Base-by-base conservation (phyloP, 805 yeast genomes). In the Starmerella stigmatis region DNA sequence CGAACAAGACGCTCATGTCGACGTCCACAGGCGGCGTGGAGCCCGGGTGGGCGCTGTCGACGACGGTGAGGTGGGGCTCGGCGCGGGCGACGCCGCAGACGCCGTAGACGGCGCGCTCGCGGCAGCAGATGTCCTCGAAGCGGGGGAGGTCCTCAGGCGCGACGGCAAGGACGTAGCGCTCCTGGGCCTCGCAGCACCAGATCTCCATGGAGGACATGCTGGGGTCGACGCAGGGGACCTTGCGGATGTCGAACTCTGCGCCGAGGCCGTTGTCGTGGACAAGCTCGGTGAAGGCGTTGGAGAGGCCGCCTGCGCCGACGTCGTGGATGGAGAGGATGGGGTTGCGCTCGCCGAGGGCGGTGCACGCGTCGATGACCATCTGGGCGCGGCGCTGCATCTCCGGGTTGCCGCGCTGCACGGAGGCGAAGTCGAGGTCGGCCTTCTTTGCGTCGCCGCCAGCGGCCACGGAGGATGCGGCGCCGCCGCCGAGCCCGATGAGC, bases 161-260 rank as follows among this genome's bases (percentile, higher is more conserved):
- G 51, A 92, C 94, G 54, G 95, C 97, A 57, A 92, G 66, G 20
- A 92, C 99, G 58, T 88, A 92, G 65, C 99, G 79, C 66, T 92
- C 99, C 69, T 92, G 99, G 2, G 97, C 92, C 68, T 92, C 98
- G 59, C 94, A 89, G 75, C 99, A 92, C 99, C 99, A 92, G 53
- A 92, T 86, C 70, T 92, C 98, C 94, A 92, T 85, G 45, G 99
- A 97, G 5, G 97, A 89, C 96, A 92, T 86, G 47, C 96, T 94
- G 40, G 95, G 94, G 65, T 92, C 99, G 53, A 86, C 74, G 29
- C 86, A 80, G 46, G 94, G 75, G 46, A 92, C 81, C 45, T 88
- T 82, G 66, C 99, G 78, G 54, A 92, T 73, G 65, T 92, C 96
- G 53, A 92, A 92, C 53, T 64, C 72, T 23, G 96, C 99, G 63